Conservation (phyloP, 768 basidiomycete species). For the Boletus patriciae region DNA sequence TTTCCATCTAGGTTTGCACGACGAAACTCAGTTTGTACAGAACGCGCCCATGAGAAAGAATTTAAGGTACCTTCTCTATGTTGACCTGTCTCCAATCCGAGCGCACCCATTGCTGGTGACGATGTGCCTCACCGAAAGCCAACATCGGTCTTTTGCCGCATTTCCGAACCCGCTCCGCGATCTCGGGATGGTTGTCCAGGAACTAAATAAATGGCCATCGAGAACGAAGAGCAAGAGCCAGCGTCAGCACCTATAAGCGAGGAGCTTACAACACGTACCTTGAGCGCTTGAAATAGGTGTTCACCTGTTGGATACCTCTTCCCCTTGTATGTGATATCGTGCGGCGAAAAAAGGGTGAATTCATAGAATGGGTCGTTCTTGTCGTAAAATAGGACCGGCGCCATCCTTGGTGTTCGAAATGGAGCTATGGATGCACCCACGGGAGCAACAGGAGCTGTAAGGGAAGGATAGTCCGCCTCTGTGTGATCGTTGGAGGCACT, state of each 20-base stretch:
- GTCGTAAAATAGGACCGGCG: slow-evolving; percentile 60
- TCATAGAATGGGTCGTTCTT: slow-evolving; percentile 65
- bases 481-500: slow-evolving; percentile 7
- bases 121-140: slow-evolving; percentile 67
- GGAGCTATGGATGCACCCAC: slow-evolving; percentile 31
- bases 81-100: slow-evolving; percentile 70
- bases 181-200: slow-evolving; percentile 53
- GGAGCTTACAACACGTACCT: slow-evolving; percentile 37
- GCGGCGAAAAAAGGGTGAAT: slow-evolving; percentile 73
- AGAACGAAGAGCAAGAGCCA: not conserved
- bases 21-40: not conserved
- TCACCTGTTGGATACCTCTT: slow-evolving; percentile 74
- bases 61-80: slow-evolving; percentile 52
- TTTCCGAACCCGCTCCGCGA: slow-evolving; percentile 69
- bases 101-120: slow-evolving; percentile 59
- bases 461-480: slow-evolving; percentile 31
- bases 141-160: slow-evolving; percentile 61
- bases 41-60: not conserved
- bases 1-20: slow-evolving; percentile 57
- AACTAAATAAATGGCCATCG: slow-evolving; percentile 43
- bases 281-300: slow-evolving; percentile 76
- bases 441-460: slow-evolving; percentile 33
- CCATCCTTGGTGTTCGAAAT: slow-evolving; percentile 28
- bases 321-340: slow-evolving; percentile 59
- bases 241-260: not conserved